phyloP scores from a whole-genome alignment of 306 rosid genomes.

The Macrotyloma uniflorum region DNA sequence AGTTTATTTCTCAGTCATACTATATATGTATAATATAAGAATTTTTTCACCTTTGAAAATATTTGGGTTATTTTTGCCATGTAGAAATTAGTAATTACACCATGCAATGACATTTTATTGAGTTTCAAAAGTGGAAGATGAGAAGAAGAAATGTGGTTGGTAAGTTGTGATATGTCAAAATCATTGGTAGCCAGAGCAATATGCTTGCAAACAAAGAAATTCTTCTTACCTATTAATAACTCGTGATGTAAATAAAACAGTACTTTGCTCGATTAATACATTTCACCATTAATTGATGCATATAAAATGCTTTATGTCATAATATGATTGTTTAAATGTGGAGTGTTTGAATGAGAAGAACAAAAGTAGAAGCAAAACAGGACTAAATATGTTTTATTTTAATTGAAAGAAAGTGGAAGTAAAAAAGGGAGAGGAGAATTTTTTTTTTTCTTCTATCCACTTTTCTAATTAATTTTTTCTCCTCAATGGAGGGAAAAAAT shows the following conservation, averaged over 20 bases:
- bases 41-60: no score
- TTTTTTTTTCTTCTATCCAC: no score
- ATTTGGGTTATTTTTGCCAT: no score
- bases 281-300: slow-evolving; percentile 23
- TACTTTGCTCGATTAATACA: slow-evolving; percentile 32
- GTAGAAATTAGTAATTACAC: neutral
- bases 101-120: slow-evolving; percentile 13
- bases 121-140: neutral
- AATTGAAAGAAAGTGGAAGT: no score
- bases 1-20: no score
- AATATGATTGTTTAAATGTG: neutral
- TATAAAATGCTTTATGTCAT: neutral
- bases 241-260: slow-evolving; percentile 18
- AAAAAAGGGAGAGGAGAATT: no score
- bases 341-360: neutral
- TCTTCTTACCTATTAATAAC: neutral
- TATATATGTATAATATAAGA: no score
- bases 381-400: no score
- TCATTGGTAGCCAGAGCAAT: slow-evolving; percentile 19
- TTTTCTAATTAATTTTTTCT: no score
- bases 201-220: slow-evolving; percentile 39
- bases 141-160: slow-evolving; percentile 32
- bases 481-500: no score
- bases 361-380: no score
- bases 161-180: slow-evolving; percentile 36